A percentile compares a stretch with the other conserved stretches of the same genome.
Evolutionary conservation across 306 rosid species (phyloP).

Genomic region (Cucurbita pepo): DNA sequence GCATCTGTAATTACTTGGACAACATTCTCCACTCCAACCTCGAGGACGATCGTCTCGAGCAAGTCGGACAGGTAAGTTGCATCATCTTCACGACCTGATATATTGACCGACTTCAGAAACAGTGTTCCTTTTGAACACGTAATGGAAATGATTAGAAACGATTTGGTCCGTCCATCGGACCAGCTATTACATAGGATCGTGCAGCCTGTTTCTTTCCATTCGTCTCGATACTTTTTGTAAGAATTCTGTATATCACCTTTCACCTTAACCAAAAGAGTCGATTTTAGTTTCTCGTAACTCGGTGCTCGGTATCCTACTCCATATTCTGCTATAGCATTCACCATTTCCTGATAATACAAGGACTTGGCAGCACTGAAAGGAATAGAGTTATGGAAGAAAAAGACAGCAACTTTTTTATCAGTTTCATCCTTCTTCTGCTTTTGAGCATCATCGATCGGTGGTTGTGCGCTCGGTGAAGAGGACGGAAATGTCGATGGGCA

Average conservation of each 20-base stretch:
- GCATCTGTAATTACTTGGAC: conserved; percentile 57
- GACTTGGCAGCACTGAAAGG: conserved; percentile 54
- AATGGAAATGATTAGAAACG: conserved; percentile 36
- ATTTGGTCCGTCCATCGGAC: conserved; percentile 37
- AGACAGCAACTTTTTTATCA: conserved; percentile 46
- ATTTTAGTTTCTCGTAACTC: conserved; percentile 38
- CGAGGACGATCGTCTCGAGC: conserved; percentile 40
- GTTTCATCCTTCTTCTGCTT: conserved; percentile 38
- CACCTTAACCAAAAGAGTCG: conserved; percentile 40
- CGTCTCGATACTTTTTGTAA: conserved; percentile 33
- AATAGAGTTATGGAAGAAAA: conserved; percentile 48
- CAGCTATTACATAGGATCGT: conserved; percentile 46
- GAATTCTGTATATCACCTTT: conserved; percentile 34
- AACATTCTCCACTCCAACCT: conserved; percentile 59
- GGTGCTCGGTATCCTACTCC: conserved; percentile 65
- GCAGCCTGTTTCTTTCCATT: conserved; percentile 63
- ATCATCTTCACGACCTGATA: conserved; percentile 42
- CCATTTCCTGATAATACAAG: conserved; percentile 54
- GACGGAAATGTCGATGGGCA: conserved; percentile 28
- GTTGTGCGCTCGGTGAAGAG: conserved; percentile 34
- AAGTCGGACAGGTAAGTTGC: conserved; percentile 34
- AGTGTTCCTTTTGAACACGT: conserved; percentile 38
- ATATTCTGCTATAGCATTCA: conserved; percentile 40
- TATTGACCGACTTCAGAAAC: conserved; percentile 44
- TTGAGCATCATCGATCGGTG: conserved; percentile 27